These are phyloP conservation scores for Saccharomycopsis hybrid DNA, from an alignment of 1,139 yeast genomes.

Conservation along the genomic window DNA sequence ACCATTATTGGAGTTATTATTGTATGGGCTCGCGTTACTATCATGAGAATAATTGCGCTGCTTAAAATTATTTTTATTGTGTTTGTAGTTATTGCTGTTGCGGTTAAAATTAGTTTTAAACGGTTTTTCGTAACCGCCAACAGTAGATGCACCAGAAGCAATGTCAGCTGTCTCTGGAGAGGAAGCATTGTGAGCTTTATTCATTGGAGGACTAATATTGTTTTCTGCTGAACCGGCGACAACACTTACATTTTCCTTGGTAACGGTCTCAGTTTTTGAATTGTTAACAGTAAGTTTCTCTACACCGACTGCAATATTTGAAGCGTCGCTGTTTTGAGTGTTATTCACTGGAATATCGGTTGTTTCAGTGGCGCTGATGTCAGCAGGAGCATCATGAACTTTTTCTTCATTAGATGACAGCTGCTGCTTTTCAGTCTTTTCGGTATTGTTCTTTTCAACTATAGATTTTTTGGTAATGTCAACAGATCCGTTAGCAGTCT, in stretches of 20 bases:
- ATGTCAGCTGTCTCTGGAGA: too few relatives aligned
- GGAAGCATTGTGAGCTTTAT: too few relatives aligned
- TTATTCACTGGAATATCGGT: too few relatives aligned
- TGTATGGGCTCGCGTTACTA: neutral
- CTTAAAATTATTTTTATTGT: conserved; percentile 16
- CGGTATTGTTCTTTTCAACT: neutral
- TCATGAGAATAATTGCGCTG: conserved; percentile 18
- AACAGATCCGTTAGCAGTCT: neutral
- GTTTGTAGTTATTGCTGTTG: conserved; percentile 5
- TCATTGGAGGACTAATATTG: too few relatives aligned
- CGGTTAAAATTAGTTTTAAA: neutral
- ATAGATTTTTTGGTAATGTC: neutral
- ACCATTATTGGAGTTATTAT: neutral
- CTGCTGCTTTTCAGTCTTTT: neutral
- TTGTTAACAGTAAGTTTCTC: neutral
- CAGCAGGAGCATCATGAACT: neutral
- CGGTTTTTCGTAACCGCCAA: neutral
- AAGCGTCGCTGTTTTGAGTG: too few relatives aligned
- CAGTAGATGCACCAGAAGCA: too few relatives aligned
- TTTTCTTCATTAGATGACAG: neutral
- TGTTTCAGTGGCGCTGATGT: neutral
- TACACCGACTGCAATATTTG: too few relatives aligned
- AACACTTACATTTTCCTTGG: neutral
- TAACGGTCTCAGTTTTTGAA: neutral
- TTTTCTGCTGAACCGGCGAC: too few relatives aligned